Conservation (phyloP, 208 protist species). For the Trypanosoma platydactyli region DNA sequence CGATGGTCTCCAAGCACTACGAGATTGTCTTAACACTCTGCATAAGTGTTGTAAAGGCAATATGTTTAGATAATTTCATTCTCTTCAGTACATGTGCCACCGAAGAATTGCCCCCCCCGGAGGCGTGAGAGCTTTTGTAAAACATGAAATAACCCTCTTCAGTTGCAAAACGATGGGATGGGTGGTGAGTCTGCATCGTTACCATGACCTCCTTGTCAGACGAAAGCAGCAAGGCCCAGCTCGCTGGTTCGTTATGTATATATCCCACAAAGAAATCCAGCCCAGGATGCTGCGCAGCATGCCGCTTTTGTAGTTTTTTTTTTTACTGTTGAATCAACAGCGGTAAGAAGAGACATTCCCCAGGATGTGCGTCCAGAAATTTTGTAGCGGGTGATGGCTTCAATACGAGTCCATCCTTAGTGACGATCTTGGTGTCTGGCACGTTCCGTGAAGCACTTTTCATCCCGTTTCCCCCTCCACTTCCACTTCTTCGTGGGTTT, state of each 20-base stretch:
- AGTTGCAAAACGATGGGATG: slow-evolving; percentile 31
- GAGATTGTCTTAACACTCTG: slow-evolving; percentile 32
- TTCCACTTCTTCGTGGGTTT: background rate
- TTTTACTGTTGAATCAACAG: slow-evolving; percentile 36
- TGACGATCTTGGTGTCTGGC: too few relatives aligned
- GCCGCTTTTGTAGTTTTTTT: slow-evolving; percentile 19
- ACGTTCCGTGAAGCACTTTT: background rate
- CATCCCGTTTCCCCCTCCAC: background rate
- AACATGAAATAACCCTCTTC: slow-evolving; percentile 39
- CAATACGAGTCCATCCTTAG: background rate
- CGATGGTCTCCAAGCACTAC: slow-evolving; percentile 27
- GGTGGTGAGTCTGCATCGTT: slow-evolving; percentile 32
- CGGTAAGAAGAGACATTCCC: slow-evolving; percentile 42
- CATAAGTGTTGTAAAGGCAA: slow-evolving; percentile 28
- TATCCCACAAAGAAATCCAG: slow-evolving; percentile 58
- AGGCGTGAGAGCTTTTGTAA: slow-evolving; percentile 1
- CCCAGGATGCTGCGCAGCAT: slow-evolving; percentile 20
- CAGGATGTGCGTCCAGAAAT: slow-evolving; percentile 43
- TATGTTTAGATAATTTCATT: background rate
- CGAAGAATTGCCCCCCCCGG: background rate
- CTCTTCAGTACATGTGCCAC: background rate
- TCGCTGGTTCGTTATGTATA: slow-evolving; percentile 22
- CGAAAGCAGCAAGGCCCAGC: slow-evolving; percentile 49
- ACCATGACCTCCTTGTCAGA: slow-evolving; percentile 30
- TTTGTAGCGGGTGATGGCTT: slow-evolving; percentile 41